Evolutionary conservation across 108 stramenopile species (phyloP), one percentile per base, ranked within the genome.

Genomic region (Nitzschia inconspicua): DNA sequence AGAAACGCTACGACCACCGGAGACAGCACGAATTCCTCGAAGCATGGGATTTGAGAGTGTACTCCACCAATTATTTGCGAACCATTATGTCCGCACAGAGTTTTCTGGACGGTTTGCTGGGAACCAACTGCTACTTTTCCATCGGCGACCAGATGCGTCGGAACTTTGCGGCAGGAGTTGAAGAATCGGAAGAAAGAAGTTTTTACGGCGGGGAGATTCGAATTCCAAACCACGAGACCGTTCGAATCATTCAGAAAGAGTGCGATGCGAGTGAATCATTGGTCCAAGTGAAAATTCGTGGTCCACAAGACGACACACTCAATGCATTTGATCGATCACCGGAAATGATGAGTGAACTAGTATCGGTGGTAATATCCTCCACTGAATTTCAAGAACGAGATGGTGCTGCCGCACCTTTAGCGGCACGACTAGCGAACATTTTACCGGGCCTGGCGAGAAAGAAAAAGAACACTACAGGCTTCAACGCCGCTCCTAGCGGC

Each of bases 251-350:
- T 60, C n/a, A 64, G 47, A 19, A 44, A 50, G 40, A 48, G 14
- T 1, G 32, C 27, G 44, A 47, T 14, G 27, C 8, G 3, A 49
- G 43, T 23, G 73, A 73, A 41, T 3, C 29, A 14, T 47, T 75
- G 16, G 47, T 86, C 7, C 32, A 40, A 29, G 65, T 89, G 2
- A 56, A 71, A 36, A 83, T 90, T 2, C 73, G 89, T 37, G 76
- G 84, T 19, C 60, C 59, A 35, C 16, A 46, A 9, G 55, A 65
- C 26, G 89, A 90, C 50, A 82, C 82, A 8, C 54, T 90, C 5
- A 90, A 90, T 79, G 67, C 83, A 35, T 90, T 90, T 52, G 89
- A 90, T 74, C 73, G 76, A 13, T 49, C 75, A 57, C 89, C 89
- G 2, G 52, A 78, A 35, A 59, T 80, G 53, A 86, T 90, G 77